phyloP scores from a whole-genome alignment of 805 yeast genomes.

The Yarrowia sp. region DNA sequence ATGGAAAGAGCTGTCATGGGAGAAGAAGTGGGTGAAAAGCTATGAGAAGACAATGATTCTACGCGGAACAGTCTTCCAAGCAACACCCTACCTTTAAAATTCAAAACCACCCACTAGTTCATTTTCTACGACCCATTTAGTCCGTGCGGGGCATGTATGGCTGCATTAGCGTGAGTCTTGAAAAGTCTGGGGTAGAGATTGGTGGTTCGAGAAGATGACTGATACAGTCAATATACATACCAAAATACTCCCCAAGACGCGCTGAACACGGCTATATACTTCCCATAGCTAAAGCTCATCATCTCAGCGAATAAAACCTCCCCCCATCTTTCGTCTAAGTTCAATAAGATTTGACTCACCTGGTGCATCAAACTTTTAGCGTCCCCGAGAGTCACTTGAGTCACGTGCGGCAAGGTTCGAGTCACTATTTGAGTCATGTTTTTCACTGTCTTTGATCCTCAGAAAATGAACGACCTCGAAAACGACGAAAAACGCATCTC shows the following conservation, averaged over 20 bases:
- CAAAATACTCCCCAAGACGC: too few species aligned
- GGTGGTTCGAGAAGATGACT: too few species aligned
- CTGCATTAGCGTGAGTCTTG: background rate
- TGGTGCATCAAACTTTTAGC: too few species aligned
- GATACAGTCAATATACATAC: too few species aligned
- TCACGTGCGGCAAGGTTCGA: conserved; percentile 15
- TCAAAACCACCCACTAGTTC: background rate
- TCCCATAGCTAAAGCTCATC: too few species aligned
- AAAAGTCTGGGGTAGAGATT: background rate
- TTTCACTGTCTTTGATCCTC: background rate
- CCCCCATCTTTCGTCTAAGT: background rate
- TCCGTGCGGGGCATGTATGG: too few species aligned
- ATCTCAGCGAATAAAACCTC: too few species aligned
- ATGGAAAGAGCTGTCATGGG: background rate
- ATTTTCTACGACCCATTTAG: too few species aligned
- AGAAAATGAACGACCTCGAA: background rate
- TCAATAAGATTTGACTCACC: conserved; percentile 10
- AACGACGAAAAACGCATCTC: conserved; percentile 8
- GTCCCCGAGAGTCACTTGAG: conserved; percentile 36
- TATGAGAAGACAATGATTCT: too few species aligned
- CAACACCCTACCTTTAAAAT: too few species aligned
- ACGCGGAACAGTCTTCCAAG: too few species aligned
- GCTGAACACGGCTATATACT: too few species aligned
- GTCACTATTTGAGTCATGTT: conserved; percentile 8
- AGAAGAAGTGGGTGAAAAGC: background rate